These are phyloP conservation scores for Quercus engelmannii DNA, from an alignment of 306 rosid species.

Conservation along the genomic window DNA sequence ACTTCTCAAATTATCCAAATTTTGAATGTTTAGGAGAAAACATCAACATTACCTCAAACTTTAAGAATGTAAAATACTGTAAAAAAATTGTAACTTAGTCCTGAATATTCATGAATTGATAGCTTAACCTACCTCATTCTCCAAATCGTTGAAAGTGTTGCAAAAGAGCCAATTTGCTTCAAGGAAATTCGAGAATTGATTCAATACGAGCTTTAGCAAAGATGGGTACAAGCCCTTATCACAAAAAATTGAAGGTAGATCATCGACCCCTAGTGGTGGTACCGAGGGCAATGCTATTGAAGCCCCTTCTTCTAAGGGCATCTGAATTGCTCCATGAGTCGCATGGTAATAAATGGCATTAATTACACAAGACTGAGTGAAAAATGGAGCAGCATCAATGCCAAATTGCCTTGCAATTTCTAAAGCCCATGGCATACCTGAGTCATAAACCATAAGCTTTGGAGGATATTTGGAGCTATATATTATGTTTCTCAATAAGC, in stretches of 20 bases:
- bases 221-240: not conserved
- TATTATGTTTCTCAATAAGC: not conserved
- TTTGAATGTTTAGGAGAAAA: no score
- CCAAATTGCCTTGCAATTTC: slow-evolving; percentile 22
- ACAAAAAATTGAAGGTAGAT: not conserved
- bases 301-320: slow-evolving; percentile 3
- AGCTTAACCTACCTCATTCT: no score
- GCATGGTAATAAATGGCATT: slow-evolving; percentile 1
- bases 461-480: not conserved
- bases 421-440: slow-evolving; percentile 24
- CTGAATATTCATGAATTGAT: not conserved
- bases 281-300: not conserved
- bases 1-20: no score
- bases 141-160: no score
- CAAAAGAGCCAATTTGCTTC: no score
- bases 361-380: slow-evolving; percentile 19
- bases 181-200: not conserved
- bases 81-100: no score
- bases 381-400: slow-evolving; percentile 20
- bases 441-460: slow-evolving; percentile 22
- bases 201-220: not conserved
- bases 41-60: no score
- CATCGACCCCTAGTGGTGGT: not conserved
- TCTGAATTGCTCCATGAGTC: not conserved
- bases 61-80: no score